Evolutionary conservation across 441 rosid species (phyloP), one percentile per base, ranked within the genome.

Genomic region (Gossypium gossypioides): DNA sequence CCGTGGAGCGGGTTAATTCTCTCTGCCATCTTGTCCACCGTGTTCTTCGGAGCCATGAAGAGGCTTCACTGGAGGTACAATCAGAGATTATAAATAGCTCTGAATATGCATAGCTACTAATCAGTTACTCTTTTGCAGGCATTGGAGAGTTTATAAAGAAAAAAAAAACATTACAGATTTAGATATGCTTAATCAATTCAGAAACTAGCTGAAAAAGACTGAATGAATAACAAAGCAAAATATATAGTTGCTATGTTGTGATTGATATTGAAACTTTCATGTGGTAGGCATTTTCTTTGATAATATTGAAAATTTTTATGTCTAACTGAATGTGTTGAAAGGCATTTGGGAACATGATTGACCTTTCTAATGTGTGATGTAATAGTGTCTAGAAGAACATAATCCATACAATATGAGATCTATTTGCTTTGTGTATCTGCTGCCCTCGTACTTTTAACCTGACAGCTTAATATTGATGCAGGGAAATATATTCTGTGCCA

Each of bases 41-140:
- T 9, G 87, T 89, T 76, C 89, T 94, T 79, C 87, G 54, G 78
- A 83, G 82, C 78, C 96, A 88, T 13, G 97, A 94, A 81, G 97
- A 94, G 81, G 89, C 84, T 65, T 84, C 92, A 80, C 79, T 94
- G 57, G 85, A 94, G 99, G 99, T 91, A 84, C 19, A 71, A 67
- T 68, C 54, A 9, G 32, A 50, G 46, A 27, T 69, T 60, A 42
- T 27, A 8, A 34, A 71, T 73, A 34, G 46, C 59, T 68, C 52
- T 18, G 32, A 2, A 16, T 34, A 63, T 34, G 37, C 59, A 37
- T 44, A 66, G 29, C 56, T 65, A 50, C 24, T 32, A 21, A 24
- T 46, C 40, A 63, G 16, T 27, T 27, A 52, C 54, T 44, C 42
- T 5, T n/a, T 34, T 50, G 25, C 54, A 54, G 5, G 8, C 24